A percentile compares a stretch with the other conserved stretches of the same genome.
Evolutionary conservation across 2,329 filamentous ascomycete species (phyloP).

Genomic region (Aspergillus bombycis): DNA sequence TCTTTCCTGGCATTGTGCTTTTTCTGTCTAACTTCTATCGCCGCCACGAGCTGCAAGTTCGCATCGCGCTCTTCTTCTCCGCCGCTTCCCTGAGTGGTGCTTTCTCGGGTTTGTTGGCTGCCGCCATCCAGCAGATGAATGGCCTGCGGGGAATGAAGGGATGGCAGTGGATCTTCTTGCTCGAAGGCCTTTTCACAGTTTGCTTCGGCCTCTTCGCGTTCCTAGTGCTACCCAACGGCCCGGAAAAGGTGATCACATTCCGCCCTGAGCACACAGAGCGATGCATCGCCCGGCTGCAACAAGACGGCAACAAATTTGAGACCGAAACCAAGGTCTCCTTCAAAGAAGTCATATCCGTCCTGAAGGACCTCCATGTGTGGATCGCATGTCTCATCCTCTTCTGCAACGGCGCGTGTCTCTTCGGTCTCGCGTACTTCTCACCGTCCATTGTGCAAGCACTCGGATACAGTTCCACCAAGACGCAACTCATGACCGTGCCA

Average conservation of each 20-base stretch:
- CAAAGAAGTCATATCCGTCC: slow-evolving; percentile 12
- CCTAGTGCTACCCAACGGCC: slow-evolving; percentile 67
- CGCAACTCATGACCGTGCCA: slow-evolving; percentile 38
- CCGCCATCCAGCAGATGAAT: slow-evolving; percentile 47
- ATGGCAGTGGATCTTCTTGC: slow-evolving; percentile 35
- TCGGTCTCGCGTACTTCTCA: slow-evolving; percentile 27
- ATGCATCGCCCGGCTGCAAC: slow-evolving; percentile 12
- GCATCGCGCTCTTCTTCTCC: slow-evolving; percentile 34
- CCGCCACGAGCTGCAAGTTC: slow-evolving; percentile 31
- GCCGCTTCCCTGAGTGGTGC: slow-evolving; percentile 41
- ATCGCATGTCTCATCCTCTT: slow-evolving; percentile 14
- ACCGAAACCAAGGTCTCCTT: slow-evolving; percentile 12
- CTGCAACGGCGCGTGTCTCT: slow-evolving; percentile 19
- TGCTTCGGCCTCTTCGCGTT: slow-evolving; percentile 52
- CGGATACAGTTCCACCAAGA: slow-evolving; percentile 28
- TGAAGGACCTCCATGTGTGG: slow-evolving; percentile 18
- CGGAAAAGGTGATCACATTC: slow-evolving; percentile 62
- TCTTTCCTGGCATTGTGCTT: slow-evolving; percentile 42
- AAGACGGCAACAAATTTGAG: slow-evolving; percentile 19
- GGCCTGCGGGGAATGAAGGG: slow-evolving; percentile 45
- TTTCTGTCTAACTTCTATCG: slow-evolving; percentile 31
- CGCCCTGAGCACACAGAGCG: slow-evolving; percentile 48
- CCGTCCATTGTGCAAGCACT: slow-evolving; percentile 34
- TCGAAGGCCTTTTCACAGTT: slow-evolving; percentile 47
- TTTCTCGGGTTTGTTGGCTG: slow-evolving; percentile 55